Evolutionary conservation across 1,284 basidiomycete species (phyloP).

Genomic region (Boletus sp.): DNA sequence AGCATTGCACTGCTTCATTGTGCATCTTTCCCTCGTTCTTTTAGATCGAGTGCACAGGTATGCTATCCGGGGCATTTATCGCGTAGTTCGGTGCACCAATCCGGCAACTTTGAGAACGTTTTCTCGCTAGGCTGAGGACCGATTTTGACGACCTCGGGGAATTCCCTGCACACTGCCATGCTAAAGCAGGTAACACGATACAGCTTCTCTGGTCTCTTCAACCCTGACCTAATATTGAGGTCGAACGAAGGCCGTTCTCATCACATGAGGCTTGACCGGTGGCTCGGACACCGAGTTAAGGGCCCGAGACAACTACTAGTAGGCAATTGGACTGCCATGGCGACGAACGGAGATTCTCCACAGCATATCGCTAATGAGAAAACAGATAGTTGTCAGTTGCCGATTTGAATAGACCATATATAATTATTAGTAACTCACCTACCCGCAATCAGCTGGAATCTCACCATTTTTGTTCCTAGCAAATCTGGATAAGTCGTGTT

Average conservation of each 20-base stretch:
- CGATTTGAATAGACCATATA: too few relatives aligned
- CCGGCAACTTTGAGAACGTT: background rate
- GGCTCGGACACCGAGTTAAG: too few relatives aligned
- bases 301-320: too few relatives aligned
- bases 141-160: too few relatives aligned
- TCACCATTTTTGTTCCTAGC: too few relatives aligned
- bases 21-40: background rate
- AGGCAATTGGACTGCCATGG: background rate
- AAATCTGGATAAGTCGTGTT: too few relatives aligned
- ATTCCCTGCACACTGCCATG: too few relatives aligned
- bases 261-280: background rate
- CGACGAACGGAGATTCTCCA: background rate
- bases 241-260: background rate
- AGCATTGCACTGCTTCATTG: constrained; percentile 8
- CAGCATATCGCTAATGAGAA: background rate
- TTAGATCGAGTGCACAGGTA: background rate
- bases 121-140: background rate
- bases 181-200: background rate
- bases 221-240: background rate
- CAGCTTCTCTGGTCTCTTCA: background rate
- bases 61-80: background rate
- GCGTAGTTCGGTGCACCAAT: background rate
- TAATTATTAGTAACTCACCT: too few relatives aligned
- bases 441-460: too few relatives aligned
- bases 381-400: too few relatives aligned